phyloP scores from a whole-genome alignment of 192 early-diverging fungal species.

The Coemansia sp. region DNA sequence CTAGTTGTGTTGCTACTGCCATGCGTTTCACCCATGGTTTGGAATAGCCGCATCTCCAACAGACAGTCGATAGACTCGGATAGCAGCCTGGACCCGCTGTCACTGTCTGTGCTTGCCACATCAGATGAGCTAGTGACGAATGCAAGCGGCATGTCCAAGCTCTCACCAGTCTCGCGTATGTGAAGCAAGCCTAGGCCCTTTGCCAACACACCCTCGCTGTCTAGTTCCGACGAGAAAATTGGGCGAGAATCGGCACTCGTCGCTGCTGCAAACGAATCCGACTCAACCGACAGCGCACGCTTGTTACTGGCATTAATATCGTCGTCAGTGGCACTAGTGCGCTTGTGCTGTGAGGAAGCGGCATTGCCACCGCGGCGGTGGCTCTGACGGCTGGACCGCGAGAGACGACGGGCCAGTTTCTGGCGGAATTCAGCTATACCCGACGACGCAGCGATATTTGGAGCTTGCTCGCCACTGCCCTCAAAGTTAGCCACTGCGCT shows the following conservation, averaged over 20 bases:
- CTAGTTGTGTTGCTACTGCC: not conserved
- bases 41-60: not conserved
- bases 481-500: not conserved
- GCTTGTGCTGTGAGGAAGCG: not conserved
- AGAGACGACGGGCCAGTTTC: conserved; percentile 6
- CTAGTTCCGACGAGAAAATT: not conserved
- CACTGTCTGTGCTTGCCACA: not conserved
- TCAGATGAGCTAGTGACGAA: not conserved
- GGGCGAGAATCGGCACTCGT: not conserved
- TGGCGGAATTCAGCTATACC: conserved; percentile 12
- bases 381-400: conserved; percentile 9
- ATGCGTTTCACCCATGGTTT: not conserved
- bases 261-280: not conserved
- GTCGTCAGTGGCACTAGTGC: not conserved
- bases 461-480: not conserved
- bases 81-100: not conserved
- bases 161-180: not conserved
- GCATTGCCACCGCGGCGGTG: not conserved
- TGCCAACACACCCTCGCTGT: not conserved
- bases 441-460: not conserved
- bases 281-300: not conserved
- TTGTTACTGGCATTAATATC: not conserved
- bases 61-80: conserved; percentile 17
- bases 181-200: not conserved
- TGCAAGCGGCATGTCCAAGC: not conserved